A percentile compares a stretch with the other conserved stretches of the same genome.
Evolutionary conservation across 2,329 filamentous ascomycete genomes (phyloP).

Genomic region (Fonsecaea monophora): DNA sequence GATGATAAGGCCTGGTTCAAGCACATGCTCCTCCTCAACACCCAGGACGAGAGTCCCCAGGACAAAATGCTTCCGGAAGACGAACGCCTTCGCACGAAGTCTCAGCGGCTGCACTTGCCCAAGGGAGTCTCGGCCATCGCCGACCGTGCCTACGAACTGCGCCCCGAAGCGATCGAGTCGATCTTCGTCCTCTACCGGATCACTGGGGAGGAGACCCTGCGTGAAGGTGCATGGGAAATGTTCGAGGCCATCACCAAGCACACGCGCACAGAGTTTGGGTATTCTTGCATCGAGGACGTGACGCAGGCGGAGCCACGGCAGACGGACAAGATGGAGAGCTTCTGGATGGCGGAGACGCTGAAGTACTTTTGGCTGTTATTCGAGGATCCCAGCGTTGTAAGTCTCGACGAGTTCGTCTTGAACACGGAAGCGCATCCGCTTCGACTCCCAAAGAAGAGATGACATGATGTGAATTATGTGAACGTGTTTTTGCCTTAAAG

Average conservation of each 20-base stretch:
- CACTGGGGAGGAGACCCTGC: constrained; percentile 59
- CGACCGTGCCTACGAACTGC: constrained; percentile 64
- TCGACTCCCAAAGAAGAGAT: constrained; percentile 17
- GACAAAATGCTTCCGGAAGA: constrained; percentile 27
- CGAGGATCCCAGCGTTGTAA: constrained; percentile 37
- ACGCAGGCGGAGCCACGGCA: constrained; percentile 25
- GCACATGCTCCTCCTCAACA: constrained; percentile 23
- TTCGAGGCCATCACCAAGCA: constrained; percentile 55
- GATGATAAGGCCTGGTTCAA: constrained; percentile 47
- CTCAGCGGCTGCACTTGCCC: constrained; percentile 51
- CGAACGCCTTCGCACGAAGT: constrained; percentile 36
- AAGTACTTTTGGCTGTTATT: constrained; percentile 43
- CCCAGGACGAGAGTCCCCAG: constrained; percentile 37
- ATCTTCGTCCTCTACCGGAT: constrained; percentile 67
- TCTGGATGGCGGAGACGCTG: constrained; percentile 43
- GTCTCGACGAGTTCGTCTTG: constrained; percentile 41
- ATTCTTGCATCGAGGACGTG: constrained; percentile 45
- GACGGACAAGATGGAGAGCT: constrained; percentile 41
- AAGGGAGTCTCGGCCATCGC: constrained; percentile 34
- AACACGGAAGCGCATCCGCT: constrained; percentile 41
- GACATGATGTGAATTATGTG: background rate
- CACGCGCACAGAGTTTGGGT: constrained; percentile 51
- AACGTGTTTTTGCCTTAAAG: background rate
- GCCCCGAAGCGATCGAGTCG: constrained; percentile 66
- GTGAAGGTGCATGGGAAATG: constrained; percentile 58